Base-by-base conservation (phyloP, 2,329 filamentous ascomycete species). In the Uncinocarpus reesii region DNA sequence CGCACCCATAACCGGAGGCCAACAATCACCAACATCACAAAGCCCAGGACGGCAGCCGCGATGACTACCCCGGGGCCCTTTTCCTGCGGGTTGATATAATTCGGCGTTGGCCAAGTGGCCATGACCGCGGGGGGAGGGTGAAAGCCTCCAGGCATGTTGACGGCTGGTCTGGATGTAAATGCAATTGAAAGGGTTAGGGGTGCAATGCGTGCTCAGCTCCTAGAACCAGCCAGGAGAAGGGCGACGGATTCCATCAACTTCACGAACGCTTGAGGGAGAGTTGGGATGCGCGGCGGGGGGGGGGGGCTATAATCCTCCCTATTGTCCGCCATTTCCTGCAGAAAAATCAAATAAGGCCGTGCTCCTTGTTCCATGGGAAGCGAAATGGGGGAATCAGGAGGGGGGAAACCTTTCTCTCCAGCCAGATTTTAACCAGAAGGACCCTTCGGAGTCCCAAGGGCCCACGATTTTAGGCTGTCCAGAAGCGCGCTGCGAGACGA, bases 131-230 rank as follows among this genome's bases (percentile, higher is more conserved):
- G 36, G 18, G 45, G 45, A 13, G 45, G 35, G 29, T 47, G 36
- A 26, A 32, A 41, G 26, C 45, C 45, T 10, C 45, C 45, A 34
- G 45, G 35, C 45, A 47, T 47, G 26, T 32, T 40, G 3, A n/a
- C 3, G 34, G 23, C 24, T 29, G 11, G 6, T 38, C 43, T 20
- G n/a, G 11, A 29, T 16, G 31, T n/a, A 35, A 10, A 23, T 4
- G 21, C 13, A 13, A 31, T 24, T 23, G n/a, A 35, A 35, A 21
- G 11, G 5, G 16, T 10, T 15, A 16, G n/a, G n/a, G n/a, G 20
- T 34, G 42, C 7, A 13, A 10, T 3, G 1, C 8, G 16, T 21
- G 15, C 18, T 34, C 16, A 31, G 10, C 16, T n/a, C 31, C 20
- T 31, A 44, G 16, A 44, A 7, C 31, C 18, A 29, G 42, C 18